Evolutionary conservation across 225 moss, liverwort and hornwort species (phyloP).

Genomic region (Rhytidiadelphus loreus): DNA sequence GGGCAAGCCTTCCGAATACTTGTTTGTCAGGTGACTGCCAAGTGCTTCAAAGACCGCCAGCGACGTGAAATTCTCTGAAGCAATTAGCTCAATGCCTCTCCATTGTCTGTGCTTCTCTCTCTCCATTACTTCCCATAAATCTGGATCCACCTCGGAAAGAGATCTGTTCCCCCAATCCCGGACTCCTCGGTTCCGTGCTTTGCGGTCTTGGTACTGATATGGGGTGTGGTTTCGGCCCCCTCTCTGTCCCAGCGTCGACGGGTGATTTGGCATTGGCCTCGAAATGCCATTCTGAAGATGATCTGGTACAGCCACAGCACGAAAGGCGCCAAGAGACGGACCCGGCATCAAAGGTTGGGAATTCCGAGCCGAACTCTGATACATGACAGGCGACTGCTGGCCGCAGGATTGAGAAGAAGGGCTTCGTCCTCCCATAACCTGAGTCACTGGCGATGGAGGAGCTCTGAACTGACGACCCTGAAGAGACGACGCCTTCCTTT

Average conservation of each 20-base stretch:
- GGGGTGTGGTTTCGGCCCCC: constrained; percentile 2
- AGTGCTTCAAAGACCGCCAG: constrained; percentile 78
- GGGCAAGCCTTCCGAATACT: constrained; percentile 84
- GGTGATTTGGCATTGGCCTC: constrained; percentile 7
- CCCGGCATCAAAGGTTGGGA: constrained; percentile 20
- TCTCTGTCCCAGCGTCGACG: constrained; percentile 14
- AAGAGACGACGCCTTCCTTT: constrained; percentile 31
- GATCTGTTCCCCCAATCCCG: constrained; percentile 81
- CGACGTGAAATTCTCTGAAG: constrained; percentile 84
- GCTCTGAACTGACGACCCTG: constrained; percentile 31
- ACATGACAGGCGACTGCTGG: constrained; percentile 18
- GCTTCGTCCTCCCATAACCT: not conserved
- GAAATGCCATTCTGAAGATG: constrained; percentile 33
- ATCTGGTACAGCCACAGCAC: constrained; percentile 13
- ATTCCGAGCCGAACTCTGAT: constrained; percentile 12
- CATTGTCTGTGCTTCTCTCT: constrained; percentile 69
- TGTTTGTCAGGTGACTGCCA: constrained; percentile 85
- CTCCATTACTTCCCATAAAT: constrained; percentile 88
- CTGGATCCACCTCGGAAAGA: constrained; percentile 57
- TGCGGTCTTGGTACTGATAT: constrained; percentile 18
- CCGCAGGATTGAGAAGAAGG: constrained; percentile 19
- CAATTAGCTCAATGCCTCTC: constrained; percentile 80
- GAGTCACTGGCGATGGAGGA: constrained; percentile 7
- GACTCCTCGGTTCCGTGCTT: constrained; percentile 39
- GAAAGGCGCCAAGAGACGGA: constrained; percentile 29